Conservation (phyloP, 2,329 filamentous ascomycete genomes). For the Ophiocordyceps sinensis region DNA sequence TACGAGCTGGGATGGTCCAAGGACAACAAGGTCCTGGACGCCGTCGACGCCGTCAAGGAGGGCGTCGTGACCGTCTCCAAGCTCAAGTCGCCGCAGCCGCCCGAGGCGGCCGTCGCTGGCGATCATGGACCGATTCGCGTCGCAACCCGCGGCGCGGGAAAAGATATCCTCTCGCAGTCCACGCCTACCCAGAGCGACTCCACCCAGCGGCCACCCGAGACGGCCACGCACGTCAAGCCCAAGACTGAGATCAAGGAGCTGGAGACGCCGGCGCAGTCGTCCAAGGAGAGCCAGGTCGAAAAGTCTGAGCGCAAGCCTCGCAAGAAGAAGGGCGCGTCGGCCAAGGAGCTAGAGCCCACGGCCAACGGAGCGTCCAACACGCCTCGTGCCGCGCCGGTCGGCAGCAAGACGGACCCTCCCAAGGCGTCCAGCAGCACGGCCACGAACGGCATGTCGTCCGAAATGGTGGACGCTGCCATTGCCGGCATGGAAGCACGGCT, state of each 20-base stretch:
- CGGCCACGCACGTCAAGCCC: constrained; percentile 20
- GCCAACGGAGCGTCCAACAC: constrained; percentile 24
- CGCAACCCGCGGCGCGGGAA: constrained; percentile 18
- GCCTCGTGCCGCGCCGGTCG: constrained; percentile 16
- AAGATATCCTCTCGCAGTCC: constrained; percentile 18
- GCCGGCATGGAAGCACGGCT: constrained; percentile 38
- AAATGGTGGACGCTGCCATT: constrained; percentile 39
- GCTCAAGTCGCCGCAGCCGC: constrained; percentile 39
- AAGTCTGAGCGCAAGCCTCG: constrained; percentile 46
- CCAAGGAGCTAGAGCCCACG: constrained; percentile 27
- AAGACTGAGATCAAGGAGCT: constrained; percentile 33
- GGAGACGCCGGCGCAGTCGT: constrained; percentile 24
- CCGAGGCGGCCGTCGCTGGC: constrained; percentile 19
- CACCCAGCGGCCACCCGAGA: constrained; percentile 17
- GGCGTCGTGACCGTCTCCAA: constrained; percentile 64
- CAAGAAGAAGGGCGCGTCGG: constrained; percentile 53
- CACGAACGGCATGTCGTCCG: constrained; percentile 21
- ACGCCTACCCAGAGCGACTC: constrained; percentile 12
- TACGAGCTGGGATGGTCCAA: constrained; percentile 82
- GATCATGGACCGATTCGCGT: constrained; percentile 21
- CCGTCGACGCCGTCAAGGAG: constrained; percentile 60
- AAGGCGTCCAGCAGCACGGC: constrained; percentile 15
- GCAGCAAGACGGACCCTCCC: not conserved
- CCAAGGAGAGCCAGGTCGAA: constrained; percentile 29
- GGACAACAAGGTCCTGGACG: constrained; percentile 73